Base-by-base conservation (phyloP, 2,329 filamentous ascomycete species). In the Claviceps monticola region DNA sequence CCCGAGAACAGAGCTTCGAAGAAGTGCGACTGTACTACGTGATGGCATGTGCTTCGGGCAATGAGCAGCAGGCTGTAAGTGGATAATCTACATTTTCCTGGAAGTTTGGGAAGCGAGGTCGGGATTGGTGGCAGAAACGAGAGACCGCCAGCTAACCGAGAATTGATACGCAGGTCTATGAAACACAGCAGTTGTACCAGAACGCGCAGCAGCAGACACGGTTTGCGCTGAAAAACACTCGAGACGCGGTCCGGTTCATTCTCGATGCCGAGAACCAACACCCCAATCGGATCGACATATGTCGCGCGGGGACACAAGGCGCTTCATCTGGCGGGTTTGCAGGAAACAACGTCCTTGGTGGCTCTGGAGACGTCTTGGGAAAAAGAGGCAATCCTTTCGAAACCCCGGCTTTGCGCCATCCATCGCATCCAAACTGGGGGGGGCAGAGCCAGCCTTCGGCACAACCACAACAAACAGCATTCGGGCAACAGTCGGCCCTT, bases 1-100 rank as follows among this genome's bases (percentile, higher is more conserved):
- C 79, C 5, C 78, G 89, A 17, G 91, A 97, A 65, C 84, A 89
- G 65, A 95, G 88, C 61, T 84, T 86, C 42, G 91, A 97, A 65
- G 91, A 97, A 67, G 78, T 95, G 64, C 79, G 89, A 48, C 64
- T 90, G 21, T 83, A 88, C 62, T 90, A 91, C 61, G 72, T 82
- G 60, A 61, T 64, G 50, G 79, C 79, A 2, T 71, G 74, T 42
- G 75, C 79, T 8, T 62, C 75, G 7, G 85, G 86, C 1, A 85
- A 82, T 52, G 68, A 71, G 13, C 69, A 76, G 51, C 69, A 71
- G 51, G 76, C 75, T 51, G 75, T 79, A 64, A 51, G 72, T 63
- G 17, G 11, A 8, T 11, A 16, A 36, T 46, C 16, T 14, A 26
- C 26, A 36, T 43, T 45, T 4, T 14, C 3, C 19, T 16, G 38